These are phyloP conservation scores for Alternaria consortialis DNA, from an alignment of 2,329 filamentous ascomycete species.

Conservation along the genomic window DNA sequence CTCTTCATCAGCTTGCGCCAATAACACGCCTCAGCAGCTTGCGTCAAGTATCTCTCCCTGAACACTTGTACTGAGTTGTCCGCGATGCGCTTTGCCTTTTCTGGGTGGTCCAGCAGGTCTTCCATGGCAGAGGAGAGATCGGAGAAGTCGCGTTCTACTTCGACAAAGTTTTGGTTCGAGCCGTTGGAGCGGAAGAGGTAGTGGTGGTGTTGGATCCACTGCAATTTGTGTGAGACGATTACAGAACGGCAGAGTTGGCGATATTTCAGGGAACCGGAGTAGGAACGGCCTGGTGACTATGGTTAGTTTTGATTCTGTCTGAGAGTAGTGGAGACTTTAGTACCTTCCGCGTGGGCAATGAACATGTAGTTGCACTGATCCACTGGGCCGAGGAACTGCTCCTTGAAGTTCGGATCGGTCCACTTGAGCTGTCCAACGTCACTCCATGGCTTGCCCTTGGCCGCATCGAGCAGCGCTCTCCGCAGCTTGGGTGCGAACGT, in stretches of 20 bases:
- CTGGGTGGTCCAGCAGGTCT: constrained; percentile 43
- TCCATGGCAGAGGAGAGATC: constrained; percentile 41
- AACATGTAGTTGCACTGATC: constrained; percentile 66
- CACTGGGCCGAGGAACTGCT: constrained; percentile 59
- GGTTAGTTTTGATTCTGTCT: constrained; percentile 20
- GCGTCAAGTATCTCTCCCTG: constrained; percentile 44
- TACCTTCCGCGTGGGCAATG: constrained; percentile 63
- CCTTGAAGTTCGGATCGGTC: constrained; percentile 41
- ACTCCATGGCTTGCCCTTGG: constrained; percentile 44
- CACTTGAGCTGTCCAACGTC: constrained; percentile 45
- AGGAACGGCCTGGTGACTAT: constrained; percentile 45
- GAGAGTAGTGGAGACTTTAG: constrained; percentile 9
- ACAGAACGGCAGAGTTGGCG: constrained; percentile 59
- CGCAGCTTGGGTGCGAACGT: constrained; percentile 43
- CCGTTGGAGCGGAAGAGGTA: constrained; percentile 42
- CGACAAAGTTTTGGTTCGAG: constrained; percentile 46
- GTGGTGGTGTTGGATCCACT: constrained; percentile 49
- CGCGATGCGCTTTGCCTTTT: constrained; percentile 46
- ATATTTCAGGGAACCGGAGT: constrained; percentile 64
- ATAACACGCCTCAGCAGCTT: constrained; percentile 46
- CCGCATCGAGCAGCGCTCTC: constrained; percentile 39
- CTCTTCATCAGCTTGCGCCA: constrained; percentile 37
- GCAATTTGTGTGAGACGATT: constrained; percentile 45
- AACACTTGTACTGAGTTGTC: constrained; percentile 43
- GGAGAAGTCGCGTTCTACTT: constrained; percentile 48